These are phyloP conservation scores for Didymella glomerata DNA, from an alignment of 2,329 filamentous ascomycete genomes.

Conservation along the genomic window DNA sequence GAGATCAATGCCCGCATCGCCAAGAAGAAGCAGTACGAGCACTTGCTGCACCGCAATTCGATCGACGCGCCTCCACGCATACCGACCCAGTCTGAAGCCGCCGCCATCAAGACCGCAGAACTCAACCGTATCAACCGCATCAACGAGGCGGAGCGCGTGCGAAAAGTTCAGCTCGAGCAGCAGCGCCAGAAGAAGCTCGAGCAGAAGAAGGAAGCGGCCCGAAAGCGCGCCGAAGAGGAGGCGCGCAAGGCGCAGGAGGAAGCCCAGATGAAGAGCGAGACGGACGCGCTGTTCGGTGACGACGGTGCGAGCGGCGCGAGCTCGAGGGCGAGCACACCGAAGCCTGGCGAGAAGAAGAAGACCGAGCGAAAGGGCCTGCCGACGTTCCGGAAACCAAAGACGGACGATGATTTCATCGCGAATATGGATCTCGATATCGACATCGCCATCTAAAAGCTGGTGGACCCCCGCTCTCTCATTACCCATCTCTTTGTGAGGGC, in stretches of 20 bases:
- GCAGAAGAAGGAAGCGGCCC: conserved; percentile 55
- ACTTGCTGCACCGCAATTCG: conserved; percentile 69
- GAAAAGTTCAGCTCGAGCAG: conserved; percentile 87
- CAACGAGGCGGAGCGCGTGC: conserved; percentile 87
- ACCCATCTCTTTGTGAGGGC: too few relatives aligned
- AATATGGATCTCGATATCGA: conserved; percentile 90
- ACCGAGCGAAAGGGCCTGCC: conserved; percentile 63
- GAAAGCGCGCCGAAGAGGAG: conserved; percentile 58
- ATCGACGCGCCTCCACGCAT: conserved; percentile 67
- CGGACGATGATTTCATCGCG: conserved; percentile 93
- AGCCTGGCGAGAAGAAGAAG: conserved; percentile 63
- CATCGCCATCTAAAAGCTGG: conserved; percentile 70
- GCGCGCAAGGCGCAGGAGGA: conserved; percentile 56
- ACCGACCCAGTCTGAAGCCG: conserved; percentile 64
- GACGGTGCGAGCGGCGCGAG: conserved; percentile 52
- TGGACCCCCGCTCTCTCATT: neutral
- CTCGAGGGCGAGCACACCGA: conserved; percentile 53
- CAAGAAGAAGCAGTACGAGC: conserved; percentile 63
- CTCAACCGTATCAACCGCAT: conserved; percentile 86
- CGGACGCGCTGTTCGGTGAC: conserved; percentile 58
- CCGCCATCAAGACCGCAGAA: conserved; percentile 83
- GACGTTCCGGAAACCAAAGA: conserved; percentile 77
- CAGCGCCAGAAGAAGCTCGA: conserved; percentile 50
- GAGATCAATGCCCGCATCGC: conserved; percentile 83
- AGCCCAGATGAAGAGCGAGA: conserved; percentile 37